A percentile compares a stretch with the other conserved stretches of the same genome.
Conservation (phyloP, 495 filamentous ascomycete genomes). For the Lepraria neglecta region DNA sequence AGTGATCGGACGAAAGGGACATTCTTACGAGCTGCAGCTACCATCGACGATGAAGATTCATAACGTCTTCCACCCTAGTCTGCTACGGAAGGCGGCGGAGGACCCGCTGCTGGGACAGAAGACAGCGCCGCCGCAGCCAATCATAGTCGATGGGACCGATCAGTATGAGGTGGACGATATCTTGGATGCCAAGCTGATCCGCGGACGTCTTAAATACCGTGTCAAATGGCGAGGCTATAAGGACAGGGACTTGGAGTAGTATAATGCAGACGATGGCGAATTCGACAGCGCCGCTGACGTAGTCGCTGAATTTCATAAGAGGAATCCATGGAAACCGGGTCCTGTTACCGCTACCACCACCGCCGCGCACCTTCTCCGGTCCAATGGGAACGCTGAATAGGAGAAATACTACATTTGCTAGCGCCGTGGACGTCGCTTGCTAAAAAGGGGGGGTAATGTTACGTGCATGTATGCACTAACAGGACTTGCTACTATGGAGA, state of each 20-base stretch:
- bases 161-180: conserved; percentile 4
- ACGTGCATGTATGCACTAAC: too few relatives aligned
- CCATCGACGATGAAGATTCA: background rate
- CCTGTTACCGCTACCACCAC: too few relatives aligned
- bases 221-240: background rate
- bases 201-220: background rate
- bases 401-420: too few relatives aligned
- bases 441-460: too few relatives aligned
- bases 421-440: too few relatives aligned
- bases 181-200: background rate
- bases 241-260: background rate
- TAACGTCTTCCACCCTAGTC: background rate
- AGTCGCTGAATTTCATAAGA: too few relatives aligned
- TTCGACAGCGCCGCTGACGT: too few relatives aligned
- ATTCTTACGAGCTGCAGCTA: background rate
- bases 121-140: background rate
- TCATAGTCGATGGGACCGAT: background rate
- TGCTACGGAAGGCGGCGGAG: background rate
- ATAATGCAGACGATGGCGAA: background rate
- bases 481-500: too few relatives aligned
- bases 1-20: background rate
- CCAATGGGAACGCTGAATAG: too few relatives aligned
- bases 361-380: too few relatives aligned
- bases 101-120: background rate
- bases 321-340: too few relatives aligned